Evolutionary conservation across 805 yeast genomes (phyloP).

Genomic region (Candida bentonensis): DNA sequence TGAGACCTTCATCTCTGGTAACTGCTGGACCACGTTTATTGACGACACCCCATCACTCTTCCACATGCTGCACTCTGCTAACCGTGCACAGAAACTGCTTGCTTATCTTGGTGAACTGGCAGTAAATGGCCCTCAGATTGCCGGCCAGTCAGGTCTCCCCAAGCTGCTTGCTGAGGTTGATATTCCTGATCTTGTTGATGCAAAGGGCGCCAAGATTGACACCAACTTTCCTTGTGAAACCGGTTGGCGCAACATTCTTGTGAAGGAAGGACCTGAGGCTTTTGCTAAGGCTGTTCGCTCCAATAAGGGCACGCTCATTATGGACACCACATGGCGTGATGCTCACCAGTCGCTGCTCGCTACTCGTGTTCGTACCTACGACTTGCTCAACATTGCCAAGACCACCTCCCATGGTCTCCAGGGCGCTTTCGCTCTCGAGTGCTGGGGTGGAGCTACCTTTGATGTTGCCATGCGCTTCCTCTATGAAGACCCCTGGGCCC

Average conservation of each 20-base stretch:
- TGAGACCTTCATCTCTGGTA: constrained; percentile 71
- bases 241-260: constrained; percentile 87
- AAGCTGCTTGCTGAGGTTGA: constrained; percentile 63
- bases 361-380: constrained; percentile 92
- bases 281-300: constrained; percentile 81
- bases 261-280: constrained; percentile 74
- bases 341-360: constrained; percentile 97
- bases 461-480: constrained; percentile 98
- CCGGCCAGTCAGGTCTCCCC: constrained; percentile 91
- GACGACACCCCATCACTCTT: constrained; percentile 95
- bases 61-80: constrained; percentile 87
- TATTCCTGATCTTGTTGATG: constrained; percentile 58
- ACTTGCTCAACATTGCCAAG: constrained; percentile 81
- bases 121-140: constrained; percentile 91
- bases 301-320: constrained; percentile 75
- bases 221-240: constrained; percentile 44
- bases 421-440: constrained; percentile 90
- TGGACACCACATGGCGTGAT: constrained; percentile 99
- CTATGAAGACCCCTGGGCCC: constrained; percentile 98
- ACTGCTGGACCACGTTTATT: constrained; percentile 96
- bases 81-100: constrained; percentile 90
- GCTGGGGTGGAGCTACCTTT: constrained; percentile 99
- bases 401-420: constrained; percentile 81
- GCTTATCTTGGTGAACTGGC: constrained; percentile 85
- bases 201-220: constrained; percentile 45